Evolutionary conservation across 2,329 filamentous ascomycete species (phyloP).

Genomic region (Periconia digitata): DNA sequence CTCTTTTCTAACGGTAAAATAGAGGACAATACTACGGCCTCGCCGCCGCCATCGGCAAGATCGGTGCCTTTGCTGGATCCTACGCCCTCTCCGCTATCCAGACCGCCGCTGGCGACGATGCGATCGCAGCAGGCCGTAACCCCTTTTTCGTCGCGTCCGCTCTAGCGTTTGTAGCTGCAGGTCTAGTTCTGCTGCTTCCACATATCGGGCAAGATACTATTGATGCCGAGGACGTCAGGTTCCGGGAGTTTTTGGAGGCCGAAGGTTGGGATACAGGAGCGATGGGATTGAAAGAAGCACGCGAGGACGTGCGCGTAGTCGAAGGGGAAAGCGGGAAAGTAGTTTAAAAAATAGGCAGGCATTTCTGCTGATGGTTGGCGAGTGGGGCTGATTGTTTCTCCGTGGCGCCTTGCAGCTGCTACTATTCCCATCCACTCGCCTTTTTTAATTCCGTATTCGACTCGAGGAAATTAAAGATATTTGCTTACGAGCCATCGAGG

Average conservation of each 20-base stretch:
- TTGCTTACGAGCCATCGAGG: no score
- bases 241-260: constrained; percentile 70
- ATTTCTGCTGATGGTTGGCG: no score
- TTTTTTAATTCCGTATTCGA: no score
- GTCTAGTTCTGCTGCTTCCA: constrained; percentile 70
- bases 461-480: no score
- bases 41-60: constrained; percentile 72
- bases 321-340: no score
- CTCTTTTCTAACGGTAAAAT: background rate
- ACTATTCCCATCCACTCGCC: no score
- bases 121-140: constrained; percentile 67
- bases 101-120: constrained; percentile 36
- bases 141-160: constrained; percentile 85
- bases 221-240: constrained; percentile 71
- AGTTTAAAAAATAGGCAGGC: no score
- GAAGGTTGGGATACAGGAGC: constrained; percentile 75
- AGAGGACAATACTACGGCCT: constrained; percentile 73
- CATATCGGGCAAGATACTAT: constrained; percentile 84
- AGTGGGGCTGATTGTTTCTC: no score
- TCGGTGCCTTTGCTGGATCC: constrained; percentile 82
- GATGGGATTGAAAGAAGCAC: constrained; percentile 56
- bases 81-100: constrained; percentile 73
- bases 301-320: no score
- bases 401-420: no score
- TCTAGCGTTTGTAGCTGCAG: constrained; percentile 70